These are phyloP conservation scores for Scheffersomyces spartinae DNA, from an alignment of 805 yeast species.

Conservation along the genomic window DNA sequence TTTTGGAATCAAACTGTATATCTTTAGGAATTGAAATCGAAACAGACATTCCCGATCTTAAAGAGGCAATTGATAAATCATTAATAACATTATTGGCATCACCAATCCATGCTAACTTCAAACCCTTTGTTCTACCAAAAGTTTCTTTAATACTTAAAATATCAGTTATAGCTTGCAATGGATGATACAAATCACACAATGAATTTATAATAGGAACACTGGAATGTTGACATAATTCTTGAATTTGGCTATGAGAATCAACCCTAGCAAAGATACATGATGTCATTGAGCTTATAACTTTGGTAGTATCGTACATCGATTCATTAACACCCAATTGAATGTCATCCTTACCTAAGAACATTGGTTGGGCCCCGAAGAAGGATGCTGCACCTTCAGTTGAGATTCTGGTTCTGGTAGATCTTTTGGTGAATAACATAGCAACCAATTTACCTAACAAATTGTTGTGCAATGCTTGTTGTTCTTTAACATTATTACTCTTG, in stretches of 20 bases:
- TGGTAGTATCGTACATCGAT: conserved; percentile 77
- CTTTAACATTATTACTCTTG: conserved; percentile 36
- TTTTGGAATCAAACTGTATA: conserved; percentile 46
- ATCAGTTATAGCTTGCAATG: conserved; percentile 92
- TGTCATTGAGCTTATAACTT: conserved; percentile 89
- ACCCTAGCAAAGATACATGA: conserved; percentile 98
- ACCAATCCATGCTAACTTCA: conserved; percentile 91
- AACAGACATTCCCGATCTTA: conserved; percentile 74
- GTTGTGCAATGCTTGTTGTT: conserved; percentile 26
- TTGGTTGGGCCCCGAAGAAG: conserved; percentile 89
- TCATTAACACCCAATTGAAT: conserved; percentile 96
- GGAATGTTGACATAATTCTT: conserved; percentile 65
- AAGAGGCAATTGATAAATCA: conserved; percentile 81
- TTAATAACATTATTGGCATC: conserved; percentile 94
- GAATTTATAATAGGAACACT: conserved; percentile 89
- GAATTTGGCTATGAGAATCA: conserved; percentile 71
- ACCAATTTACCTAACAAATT: conserved; percentile 72
- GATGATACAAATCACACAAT: conserved; percentile 86
- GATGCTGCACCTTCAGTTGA: conserved; percentile 91
- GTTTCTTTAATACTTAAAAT: conserved; percentile 75
- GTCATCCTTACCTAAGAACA: conserved; percentile 94
- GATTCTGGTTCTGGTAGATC: conserved; percentile 92
- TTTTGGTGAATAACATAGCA: conserved; percentile 75
- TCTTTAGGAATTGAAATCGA: conserved; percentile 77
- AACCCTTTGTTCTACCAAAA: conserved; percentile 44